Evolutionary conservation across 768 basidiomycete genomes (phyloP), one percentile per base, ranked within the genome.

Genomic region (Leccinum ochraceum): DNA sequence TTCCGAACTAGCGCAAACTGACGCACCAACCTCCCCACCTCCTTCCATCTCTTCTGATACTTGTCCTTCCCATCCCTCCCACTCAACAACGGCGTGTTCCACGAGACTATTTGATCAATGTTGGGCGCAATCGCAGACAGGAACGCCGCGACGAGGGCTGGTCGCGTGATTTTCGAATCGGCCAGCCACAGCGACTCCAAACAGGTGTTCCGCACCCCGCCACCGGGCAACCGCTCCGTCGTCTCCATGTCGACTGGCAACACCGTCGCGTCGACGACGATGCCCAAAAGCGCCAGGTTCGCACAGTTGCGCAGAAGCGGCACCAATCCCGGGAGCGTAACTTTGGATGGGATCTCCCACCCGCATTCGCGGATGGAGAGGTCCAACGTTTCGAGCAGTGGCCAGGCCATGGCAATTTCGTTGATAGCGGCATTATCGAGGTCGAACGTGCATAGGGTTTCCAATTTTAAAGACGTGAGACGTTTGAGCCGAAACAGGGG

Each of bases 101-200:
- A 73, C 37, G 71, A 71, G 8, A 44, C 62, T 56, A 71, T 69
- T 52, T 73, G 69, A 32, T 67, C 69, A 3, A 74, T 5, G 4
- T 74, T 74, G 2, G 71, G 71, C 1, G 69, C 73, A 26, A 73
- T 62, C 0, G 73, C 66, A 20, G 71, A 74, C 24, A 73, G 11
- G 32, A 71, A 73, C 10, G 71, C 57, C 0, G 71, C 71, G 26
- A 73, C 71, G 53, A 73, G 63, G 14, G 49, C 24, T 0, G 73
- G 63, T 3, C 66, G 71, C 0, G 71, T 74, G 52, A 73, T 73
- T 17, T 54, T 51, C 5, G 70, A 71, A 16, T 71, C 63, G 28
- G 73, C 65, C 17, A 73, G 13, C 73, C 73, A 72, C 0, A 73
- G 22, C 1, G 71, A 68, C 26, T 74, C 69, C 6, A 73, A 58